Conservation (phyloP, 2,329 filamentous ascomycete species). For the Ophiostoma angusticollis region DNA sequence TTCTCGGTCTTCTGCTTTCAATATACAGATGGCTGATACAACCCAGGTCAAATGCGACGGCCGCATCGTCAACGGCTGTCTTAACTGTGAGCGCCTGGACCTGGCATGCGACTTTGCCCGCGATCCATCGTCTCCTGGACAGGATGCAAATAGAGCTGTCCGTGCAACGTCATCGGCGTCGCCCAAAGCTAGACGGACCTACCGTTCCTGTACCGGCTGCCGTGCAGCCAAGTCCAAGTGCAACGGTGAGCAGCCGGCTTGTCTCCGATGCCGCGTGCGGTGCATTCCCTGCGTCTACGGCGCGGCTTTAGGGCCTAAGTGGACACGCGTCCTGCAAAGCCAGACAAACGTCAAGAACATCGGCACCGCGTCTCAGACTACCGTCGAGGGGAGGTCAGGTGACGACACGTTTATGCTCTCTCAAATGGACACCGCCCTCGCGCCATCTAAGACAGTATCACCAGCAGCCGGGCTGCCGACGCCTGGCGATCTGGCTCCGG, state of each 20-base stretch:
- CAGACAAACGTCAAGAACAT: not conserved
- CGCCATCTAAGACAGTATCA: too few species aligned
- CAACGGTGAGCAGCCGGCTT: slow-evolving; percentile 6
- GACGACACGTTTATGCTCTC: too few species aligned
- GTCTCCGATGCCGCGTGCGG: slow-evolving; percentile 5
- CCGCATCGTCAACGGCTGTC: not conserved
- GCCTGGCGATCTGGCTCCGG: too few species aligned
- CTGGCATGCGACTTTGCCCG: not conserved
- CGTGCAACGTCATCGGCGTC: too few species aligned
- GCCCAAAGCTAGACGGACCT: not conserved
- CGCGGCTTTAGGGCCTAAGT: not conserved
- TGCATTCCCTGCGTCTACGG: slow-evolving; percentile 3
- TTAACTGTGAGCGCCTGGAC: slow-evolving; percentile 7
- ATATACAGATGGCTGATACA: too few species aligned
- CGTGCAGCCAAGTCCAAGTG: slow-evolving; percentile 9
- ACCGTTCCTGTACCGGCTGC: slow-evolving; percentile 4
- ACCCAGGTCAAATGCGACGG: slow-evolving; percentile 6
- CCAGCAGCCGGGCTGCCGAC: too few species aligned
- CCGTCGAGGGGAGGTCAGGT: too few species aligned
- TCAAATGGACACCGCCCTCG: too few species aligned
- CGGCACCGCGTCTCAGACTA: too few species aligned
- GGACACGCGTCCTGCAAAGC: not conserved
- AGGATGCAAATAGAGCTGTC: too few species aligned
- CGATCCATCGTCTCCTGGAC: too few species aligned
- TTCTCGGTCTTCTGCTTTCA: too few species aligned